These are phyloP conservation scores for Trichosporon ovoides DNA, from an alignment of 1,284 basidiomycete genomes.

Conservation along the genomic window DNA sequence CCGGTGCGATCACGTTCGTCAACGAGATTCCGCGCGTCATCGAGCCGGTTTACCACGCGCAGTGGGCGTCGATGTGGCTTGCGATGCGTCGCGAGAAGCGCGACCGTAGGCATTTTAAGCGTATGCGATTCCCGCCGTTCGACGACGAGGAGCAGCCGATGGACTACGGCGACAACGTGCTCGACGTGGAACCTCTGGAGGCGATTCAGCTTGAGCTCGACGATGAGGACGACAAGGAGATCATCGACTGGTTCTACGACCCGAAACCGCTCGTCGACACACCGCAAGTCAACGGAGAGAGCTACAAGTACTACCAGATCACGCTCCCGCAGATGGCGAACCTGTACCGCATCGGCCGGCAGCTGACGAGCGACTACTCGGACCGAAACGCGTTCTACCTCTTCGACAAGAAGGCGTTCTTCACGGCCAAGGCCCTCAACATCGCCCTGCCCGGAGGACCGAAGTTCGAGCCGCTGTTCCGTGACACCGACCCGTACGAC, in stretches of 20 bases:
- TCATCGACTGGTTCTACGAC: slow-evolving; percentile 99
- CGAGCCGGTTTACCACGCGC: slow-evolving; percentile 96
- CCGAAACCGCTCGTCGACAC: slow-evolving; percentile 89
- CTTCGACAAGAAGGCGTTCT: slow-evolving; percentile 97
- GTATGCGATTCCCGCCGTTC: slow-evolving; percentile 99
- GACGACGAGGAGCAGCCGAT: slow-evolving; percentile 98
- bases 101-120: slow-evolving; percentile 97
- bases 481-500: slow-evolving; percentile 95
- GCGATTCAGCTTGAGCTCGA: slow-evolving; percentile 97
- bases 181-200: slow-evolving; percentile 97
- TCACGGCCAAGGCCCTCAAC: slow-evolving; percentile 95
- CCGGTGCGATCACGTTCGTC: slow-evolving; percentile 99
- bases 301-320: slow-evolving; percentile 90
- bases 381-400: slow-evolving; percentile 86
- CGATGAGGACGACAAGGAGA: slow-evolving; percentile 85
- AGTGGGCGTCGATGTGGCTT: slow-evolving; percentile 99
- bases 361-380: slow-evolving; percentile 84
- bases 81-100: slow-evolving; percentile 99
- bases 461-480: slow-evolving; percentile 85
- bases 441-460: slow-evolving; percentile 98
- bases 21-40: slow-evolving; percentile 96
- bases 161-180: slow-evolving; percentile 96
- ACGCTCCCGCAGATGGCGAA: slow-evolving; percentile 93
- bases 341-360: slow-evolving; percentile 89
- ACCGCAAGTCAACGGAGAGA: slow-evolving; percentile 80